Conservation (phyloP, 2,329 filamentous ascomycete genomes). For the Alternaria conjuncta region DNA sequence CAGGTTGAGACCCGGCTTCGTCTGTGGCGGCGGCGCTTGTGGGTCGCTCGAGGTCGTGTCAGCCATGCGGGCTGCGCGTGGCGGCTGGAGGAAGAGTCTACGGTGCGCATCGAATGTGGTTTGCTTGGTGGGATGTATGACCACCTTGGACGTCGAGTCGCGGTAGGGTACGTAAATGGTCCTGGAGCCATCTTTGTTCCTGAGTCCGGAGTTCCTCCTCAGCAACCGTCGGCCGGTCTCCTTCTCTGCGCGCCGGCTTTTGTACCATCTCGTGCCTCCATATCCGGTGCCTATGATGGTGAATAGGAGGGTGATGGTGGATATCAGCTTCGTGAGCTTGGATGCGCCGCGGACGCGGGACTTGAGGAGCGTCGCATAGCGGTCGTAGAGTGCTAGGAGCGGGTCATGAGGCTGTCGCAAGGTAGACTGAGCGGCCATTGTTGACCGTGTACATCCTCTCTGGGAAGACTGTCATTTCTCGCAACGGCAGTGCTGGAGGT, state of each 20-base stretch:
- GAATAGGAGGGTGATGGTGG: slow-evolving; percentile 75
- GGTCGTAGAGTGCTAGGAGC: slow-evolving; percentile 54
- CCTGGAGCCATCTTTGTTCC: slow-evolving; percentile 91
- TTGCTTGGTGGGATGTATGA: slow-evolving; percentile 86
- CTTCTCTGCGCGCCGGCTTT: slow-evolving; percentile 73
- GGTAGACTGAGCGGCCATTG: slow-evolving; percentile 89
- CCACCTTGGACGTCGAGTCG: slow-evolving; percentile 85
- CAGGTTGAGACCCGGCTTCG: slow-evolving; percentile 91
- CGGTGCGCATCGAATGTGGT: slow-evolving; percentile 97
- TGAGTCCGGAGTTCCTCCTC: slow-evolving; percentile 88
- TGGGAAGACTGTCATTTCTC: slow-evolving; percentile 32
- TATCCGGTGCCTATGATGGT: slow-evolving; percentile 81
- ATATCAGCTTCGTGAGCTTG: slow-evolving; percentile 73
- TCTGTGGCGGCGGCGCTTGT: slow-evolving; percentile 82
- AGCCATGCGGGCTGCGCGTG: slow-evolving; percentile 77
- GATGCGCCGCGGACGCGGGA: slow-evolving; percentile 68
- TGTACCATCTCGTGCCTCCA: slow-evolving; percentile 81
- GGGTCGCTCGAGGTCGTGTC: slow-evolving; percentile 61
- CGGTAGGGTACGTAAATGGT: slow-evolving; percentile 96
- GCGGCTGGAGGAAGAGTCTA: slow-evolving; percentile 89
- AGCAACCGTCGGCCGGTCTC: slow-evolving; percentile 83
- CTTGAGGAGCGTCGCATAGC: slow-evolving; percentile 58
- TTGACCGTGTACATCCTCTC: slow-evolving; percentile 37
- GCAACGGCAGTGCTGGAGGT: slow-evolving; percentile 3
- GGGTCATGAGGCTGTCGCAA: slow-evolving; percentile 60